Evolutionary conservation across 495 filamentous ascomycete genomes (phyloP).

Genomic region (Penicillium fimorum): DNA sequence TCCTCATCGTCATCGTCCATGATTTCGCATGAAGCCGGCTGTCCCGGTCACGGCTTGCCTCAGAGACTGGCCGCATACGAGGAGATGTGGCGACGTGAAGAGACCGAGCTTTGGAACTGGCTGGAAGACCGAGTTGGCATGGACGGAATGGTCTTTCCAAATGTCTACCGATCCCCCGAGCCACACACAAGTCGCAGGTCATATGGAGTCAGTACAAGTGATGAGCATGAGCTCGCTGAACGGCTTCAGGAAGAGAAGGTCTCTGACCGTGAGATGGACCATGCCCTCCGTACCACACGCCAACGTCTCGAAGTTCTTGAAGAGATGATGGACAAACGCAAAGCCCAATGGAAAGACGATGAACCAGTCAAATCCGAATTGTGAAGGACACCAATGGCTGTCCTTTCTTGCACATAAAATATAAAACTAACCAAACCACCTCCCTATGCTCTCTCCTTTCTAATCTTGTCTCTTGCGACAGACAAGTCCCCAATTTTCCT

Average conservation of each 20-base stretch:
- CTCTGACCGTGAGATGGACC: slow-evolving; percentile 75
- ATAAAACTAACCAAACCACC: not conserved
- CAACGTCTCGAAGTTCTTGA: slow-evolving; percentile 76
- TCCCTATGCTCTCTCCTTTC: not conserved
- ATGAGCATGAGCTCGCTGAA: slow-evolving; percentile 35
- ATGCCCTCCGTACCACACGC: slow-evolving; percentile 83
- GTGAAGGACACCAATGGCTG: slow-evolving; percentile 3
- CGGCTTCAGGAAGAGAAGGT: slow-evolving; percentile 68
- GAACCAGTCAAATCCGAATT: slow-evolving; percentile 21
- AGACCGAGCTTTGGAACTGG: slow-evolving; percentile 94
- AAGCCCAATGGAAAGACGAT: slow-evolving; percentile 20
- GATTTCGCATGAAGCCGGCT: slow-evolving; percentile 40
- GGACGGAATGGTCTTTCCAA: slow-evolving; percentile 57
- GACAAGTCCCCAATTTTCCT: not conserved
- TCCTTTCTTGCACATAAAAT: not conserved
- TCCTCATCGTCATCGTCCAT: slow-evolving; percentile 45
- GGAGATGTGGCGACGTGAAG: slow-evolving; percentile 87
- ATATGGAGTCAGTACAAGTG: slow-evolving; percentile 24
- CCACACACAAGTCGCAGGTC: slow-evolving; percentile 23
- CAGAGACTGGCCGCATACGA: slow-evolving; percentile 84
- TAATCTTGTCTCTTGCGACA: not conserved
- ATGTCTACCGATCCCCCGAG: slow-evolving; percentile 27
- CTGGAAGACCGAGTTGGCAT: slow-evolving; percentile 83
- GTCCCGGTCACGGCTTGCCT: slow-evolving; percentile 40
- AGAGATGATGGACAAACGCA: slow-evolving; percentile 61